Conservation (phyloP, 805 yeast genomes). For the Danielia reshetovae region DNA sequence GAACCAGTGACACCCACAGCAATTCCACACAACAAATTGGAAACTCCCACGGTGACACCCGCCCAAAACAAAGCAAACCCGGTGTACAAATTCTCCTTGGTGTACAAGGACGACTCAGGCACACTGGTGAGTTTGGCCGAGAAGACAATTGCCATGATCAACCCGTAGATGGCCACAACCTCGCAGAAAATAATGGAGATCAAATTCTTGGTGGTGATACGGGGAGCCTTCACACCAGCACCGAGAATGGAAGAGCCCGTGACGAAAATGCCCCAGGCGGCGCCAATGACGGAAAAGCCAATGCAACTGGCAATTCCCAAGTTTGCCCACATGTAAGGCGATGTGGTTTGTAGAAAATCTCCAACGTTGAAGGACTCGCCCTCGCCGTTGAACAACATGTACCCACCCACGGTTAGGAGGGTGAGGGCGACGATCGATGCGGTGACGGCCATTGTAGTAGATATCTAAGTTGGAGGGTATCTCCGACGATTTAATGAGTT, state of each 20-base stretch:
- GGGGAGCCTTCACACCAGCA: conserved; percentile 97
- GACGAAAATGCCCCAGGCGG: conserved; percentile 98
- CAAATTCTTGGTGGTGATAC: conserved; percentile 95
- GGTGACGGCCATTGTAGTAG: conserved; percentile 16
- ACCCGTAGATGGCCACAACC: conserved; percentile 97
- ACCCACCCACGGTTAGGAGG: conserved; percentile 41
- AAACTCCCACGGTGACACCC: conserved; percentile 89
- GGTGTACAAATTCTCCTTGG: conserved; percentile 87
- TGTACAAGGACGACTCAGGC: conserved; percentile 56
- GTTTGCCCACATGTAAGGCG: conserved; percentile 97
- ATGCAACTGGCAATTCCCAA: conserved; percentile 88
- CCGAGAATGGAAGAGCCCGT: conserved; percentile 94
- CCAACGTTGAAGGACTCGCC: conserved; percentile 94
- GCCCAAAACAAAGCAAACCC: conserved; percentile 98
- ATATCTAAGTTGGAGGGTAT: conserved; percentile 4
- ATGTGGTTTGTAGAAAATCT: conserved; percentile 72
- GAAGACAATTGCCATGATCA: conserved; percentile 96
- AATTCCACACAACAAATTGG: conserved; percentile 93
- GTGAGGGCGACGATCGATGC: conserved; percentile 28
- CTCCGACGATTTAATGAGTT: conserved; percentile 7
- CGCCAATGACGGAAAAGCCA: conserved; percentile 93
- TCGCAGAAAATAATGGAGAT: conserved; percentile 98
- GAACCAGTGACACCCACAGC: conserved; percentile 98
- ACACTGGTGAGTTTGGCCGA: conserved; percentile 80
- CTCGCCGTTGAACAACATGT: conserved; percentile 82